phyloP scores from a whole-genome alignment of 768 basidiomycete genomes.

The Xerocomellus amylosporus region DNA sequence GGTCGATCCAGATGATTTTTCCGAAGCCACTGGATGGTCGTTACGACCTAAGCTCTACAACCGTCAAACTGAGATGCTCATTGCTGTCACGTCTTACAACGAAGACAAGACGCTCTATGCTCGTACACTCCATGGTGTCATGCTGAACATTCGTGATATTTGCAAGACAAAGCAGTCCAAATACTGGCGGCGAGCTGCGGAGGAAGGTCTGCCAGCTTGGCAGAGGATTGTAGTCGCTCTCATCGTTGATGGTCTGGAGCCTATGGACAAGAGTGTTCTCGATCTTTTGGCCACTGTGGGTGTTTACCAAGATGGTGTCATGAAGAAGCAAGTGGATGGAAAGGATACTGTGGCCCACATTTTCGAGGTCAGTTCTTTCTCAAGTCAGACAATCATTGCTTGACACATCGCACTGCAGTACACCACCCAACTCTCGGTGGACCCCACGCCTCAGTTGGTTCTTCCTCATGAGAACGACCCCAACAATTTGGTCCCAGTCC shows the following conservation, averaged over 20 bases:
- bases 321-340: slow-evolving; percentile 89
- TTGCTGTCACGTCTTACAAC: slow-evolving; percentile 92
- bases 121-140: slow-evolving; percentile 90
- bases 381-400: not conserved
- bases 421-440: slow-evolving; percentile 94
- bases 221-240: slow-evolving; percentile 88
- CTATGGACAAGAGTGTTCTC: slow-evolving; percentile 94
- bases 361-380: slow-evolving; percentile 66
- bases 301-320: slow-evolving; percentile 91
- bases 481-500: slow-evolving; percentile 90
- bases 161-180: slow-evolving; percentile 95
- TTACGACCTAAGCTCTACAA: slow-evolving; percentile 82
- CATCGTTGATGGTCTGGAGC: slow-evolving; percentile 88
- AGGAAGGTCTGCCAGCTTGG: slow-evolving; percentile 86
- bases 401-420: slow-evolving; percentile 52
- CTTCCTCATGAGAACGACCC: slow-evolving; percentile 87
- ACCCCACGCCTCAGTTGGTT: slow-evolving; percentile 84
- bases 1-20: slow-evolving; percentile 87
- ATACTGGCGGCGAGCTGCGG: slow-evolving; percentile 81
- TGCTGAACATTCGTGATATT: slow-evolving; percentile 97
- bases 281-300: slow-evolving; percentile 88
- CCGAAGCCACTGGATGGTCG: slow-evolving; percentile 75
- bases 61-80: slow-evolving; percentile 88
- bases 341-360: slow-evolving; percentile 92
- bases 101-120: slow-evolving; percentile 92